Conservation (phyloP, 2,329 filamentous ascomycete species). For the Colletotrichum tabaci region DNA sequence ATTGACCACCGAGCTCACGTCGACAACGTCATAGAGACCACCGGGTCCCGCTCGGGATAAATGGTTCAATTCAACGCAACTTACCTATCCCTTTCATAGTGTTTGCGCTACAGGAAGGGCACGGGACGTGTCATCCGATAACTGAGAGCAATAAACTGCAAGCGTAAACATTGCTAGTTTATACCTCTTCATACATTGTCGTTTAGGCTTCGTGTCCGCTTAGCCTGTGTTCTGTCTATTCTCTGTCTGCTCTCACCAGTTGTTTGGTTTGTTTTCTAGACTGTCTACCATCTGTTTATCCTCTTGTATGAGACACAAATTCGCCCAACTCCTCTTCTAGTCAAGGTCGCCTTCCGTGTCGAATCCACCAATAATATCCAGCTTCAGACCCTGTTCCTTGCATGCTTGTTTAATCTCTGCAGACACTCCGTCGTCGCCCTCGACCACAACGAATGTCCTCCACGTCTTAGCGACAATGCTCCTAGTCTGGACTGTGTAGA, state of each 20-base stretch:
- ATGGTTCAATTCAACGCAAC: not conserved
- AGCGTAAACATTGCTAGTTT: not conserved
- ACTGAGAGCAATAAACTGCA: not conserved
- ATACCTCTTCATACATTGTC: not conserved
- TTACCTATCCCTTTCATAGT: not conserved
- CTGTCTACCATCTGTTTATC: not conserved
- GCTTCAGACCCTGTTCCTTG: slow-evolving; percentile 50
- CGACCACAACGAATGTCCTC: slow-evolving; percentile 55
- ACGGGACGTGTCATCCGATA: too few relatives aligned
- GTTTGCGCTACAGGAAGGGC: too few relatives aligned
- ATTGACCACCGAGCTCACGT: not conserved
- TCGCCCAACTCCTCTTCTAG: not conserved
- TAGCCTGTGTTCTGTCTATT: not conserved
- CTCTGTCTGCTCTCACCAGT: not conserved
- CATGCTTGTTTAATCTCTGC: slow-evolving; percentile 54
- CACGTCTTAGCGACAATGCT: slow-evolving; percentile 55
- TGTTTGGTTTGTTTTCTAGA: not conserved
- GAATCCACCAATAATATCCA: slow-evolving; percentile 52
- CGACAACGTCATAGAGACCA: not conserved
- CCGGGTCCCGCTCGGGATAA: not conserved
- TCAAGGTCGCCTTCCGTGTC: slow-evolving; percentile 38
- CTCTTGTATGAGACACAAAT: not conserved
- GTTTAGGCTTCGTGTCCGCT: slow-evolving; percentile 1
- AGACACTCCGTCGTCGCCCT: slow-evolving; percentile 53
- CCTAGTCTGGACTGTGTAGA: slow-evolving; percentile 57